Evolutionary conservation across 2,329 filamentous ascomycete species (phyloP).

Genomic region (Clarireedia paspali): DNA sequence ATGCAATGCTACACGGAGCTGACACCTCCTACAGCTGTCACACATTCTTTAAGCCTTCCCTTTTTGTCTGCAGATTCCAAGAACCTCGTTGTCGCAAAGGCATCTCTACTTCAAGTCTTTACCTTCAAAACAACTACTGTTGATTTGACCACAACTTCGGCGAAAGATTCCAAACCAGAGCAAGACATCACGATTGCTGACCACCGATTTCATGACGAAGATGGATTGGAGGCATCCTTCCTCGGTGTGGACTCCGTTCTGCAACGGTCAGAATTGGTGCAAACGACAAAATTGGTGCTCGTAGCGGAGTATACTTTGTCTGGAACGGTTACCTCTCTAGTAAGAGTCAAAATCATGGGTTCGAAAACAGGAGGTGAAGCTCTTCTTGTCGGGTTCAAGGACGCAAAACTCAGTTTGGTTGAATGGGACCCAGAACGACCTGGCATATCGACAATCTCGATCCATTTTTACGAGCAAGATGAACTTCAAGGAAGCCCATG

Average conservation of each 20-base stretch:
- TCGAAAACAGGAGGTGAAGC: slow-evolving; percentile 77
- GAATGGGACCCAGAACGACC: slow-evolving; percentile 85
- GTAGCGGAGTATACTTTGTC: slow-evolving; percentile 77
- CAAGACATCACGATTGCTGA: slow-evolving; percentile 43
- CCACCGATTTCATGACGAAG: slow-evolving; percentile 45
- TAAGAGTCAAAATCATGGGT: slow-evolving; percentile 63
- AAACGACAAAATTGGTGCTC: slow-evolving; percentile 72
- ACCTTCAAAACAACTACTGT: slow-evolving; percentile 58
- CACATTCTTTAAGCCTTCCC: slow-evolving; percentile 72
- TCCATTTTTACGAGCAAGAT: slow-evolving; percentile 97
- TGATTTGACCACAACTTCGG: slow-evolving; percentile 39
- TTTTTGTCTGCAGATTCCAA: slow-evolving; percentile 68
- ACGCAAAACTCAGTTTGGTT: slow-evolving; percentile 86
- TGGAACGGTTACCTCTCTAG: slow-evolving; percentile 77
- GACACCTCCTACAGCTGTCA: slow-evolving; percentile 87
- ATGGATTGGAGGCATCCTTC: slow-evolving; percentile 59
- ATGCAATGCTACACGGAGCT: slow-evolving; percentile 99
- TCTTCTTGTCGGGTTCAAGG: slow-evolving; percentile 75
- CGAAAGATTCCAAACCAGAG: slow-evolving; percentile 23
- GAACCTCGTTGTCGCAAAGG: slow-evolving; percentile 88
- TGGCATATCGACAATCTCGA: slow-evolving; percentile 78
- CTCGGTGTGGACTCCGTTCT: slow-evolving; percentile 55
- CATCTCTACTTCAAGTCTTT: slow-evolving; percentile 89
- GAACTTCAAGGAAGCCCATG: slow-evolving; percentile 78
- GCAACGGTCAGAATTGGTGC: slow-evolving; percentile 53